Evolutionary conservation across 2,329 filamentous ascomycete species (phyloP), one percentile per base, ranked within the genome.

Genomic region (Ascochyta fabae): DNA sequence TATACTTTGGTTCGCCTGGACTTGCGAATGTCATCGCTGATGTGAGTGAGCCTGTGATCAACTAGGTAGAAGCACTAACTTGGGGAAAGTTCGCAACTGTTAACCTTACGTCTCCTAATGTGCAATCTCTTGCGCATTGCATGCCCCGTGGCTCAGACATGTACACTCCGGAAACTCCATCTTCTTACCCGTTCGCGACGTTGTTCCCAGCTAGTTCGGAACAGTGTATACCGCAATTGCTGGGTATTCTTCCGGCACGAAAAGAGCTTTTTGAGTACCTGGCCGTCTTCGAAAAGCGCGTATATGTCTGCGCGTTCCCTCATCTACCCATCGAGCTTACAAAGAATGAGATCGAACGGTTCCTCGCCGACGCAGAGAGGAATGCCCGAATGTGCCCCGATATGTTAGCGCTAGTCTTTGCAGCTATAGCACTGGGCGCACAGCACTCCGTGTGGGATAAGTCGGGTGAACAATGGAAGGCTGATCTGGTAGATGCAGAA

Each of bases 1-100:
- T 81, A 5, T 83, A 82, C 64, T 82, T 82, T 65, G 80, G 79
- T 7, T 79, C 76, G 39, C 79, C 80, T n/a, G 77, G 77, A 6
- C 71, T 82, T 38, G 78, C 78, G 12, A 81, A 73, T 56, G 75
- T 82, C 26, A 72, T 81, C 34, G 70, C 72, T 53, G 80, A 83
- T 64, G 80, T 81, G 71, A 45, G 56, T 29, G 41, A 16, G 10
- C 39, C 8, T 10, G 8, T 0, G 13, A 38, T 27, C 6, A 31
- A 66, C 41, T 33, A 41, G 41, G 24, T 1, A 2, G 15, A 16
- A 24, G 3, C n/a, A 48, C 68, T 74, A 43, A 72, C 36, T 16
- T 27, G 10, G 23, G 13, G 16, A 8, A 54, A 79, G 80, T 81
- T 81, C 55, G 77, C 79, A 19, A 75, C 71, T 45, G 65, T 79